phyloP scores from a whole-genome alignment of 2,329 filamentous ascomycete genomes.

The Bipolaris bicolor region DNA sequence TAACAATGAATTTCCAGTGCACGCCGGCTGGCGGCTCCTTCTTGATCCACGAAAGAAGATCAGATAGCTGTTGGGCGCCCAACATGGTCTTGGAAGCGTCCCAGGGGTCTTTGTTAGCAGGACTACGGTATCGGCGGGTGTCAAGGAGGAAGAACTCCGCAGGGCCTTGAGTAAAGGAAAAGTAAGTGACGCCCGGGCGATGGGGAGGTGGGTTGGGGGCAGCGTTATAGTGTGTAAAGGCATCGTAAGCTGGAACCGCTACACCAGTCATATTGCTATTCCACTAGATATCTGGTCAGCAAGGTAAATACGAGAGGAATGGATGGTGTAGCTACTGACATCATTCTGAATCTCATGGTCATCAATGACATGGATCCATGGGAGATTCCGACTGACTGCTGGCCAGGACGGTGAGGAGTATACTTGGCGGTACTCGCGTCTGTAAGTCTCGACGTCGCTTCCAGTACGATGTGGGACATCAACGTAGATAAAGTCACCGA shows the following conservation, averaged over 20 bases:
- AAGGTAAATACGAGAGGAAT: too few species aligned
- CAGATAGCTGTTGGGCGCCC: conserved; percentile 75
- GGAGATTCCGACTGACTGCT: conserved; percentile 75
- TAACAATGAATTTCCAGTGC: conserved; percentile 91
- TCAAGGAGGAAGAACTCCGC: conserved; percentile 95
- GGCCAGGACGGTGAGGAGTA: conserved; percentile 95
- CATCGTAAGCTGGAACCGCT: conserved; percentile 79
- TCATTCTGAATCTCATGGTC: conserved; percentile 97
- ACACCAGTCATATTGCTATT: conserved; percentile 79
- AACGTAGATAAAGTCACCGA: conserved; percentile 88
- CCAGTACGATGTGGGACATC: conserved; percentile 87
- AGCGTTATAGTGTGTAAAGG: conserved; percentile 86
- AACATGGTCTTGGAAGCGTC: conserved; percentile 83
- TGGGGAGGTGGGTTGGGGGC: conserved; percentile 79
- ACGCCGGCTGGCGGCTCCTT: conserved; percentile 76
- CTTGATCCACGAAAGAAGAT: conserved; percentile 78
- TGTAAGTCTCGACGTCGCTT: conserved; percentile 74
- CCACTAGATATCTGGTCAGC: conserved; percentile 58
- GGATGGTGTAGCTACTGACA: background rate
- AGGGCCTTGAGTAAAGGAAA: conserved; percentile 86
- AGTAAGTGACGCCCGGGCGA: conserved; percentile 75
- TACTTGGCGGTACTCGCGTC: conserved; percentile 91
- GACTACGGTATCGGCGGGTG: conserved; percentile 82
- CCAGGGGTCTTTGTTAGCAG: conserved; percentile 67
- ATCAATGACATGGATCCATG: conserved; percentile 96